These are phyloP conservation scores for Diaporthe ilicicola DNA, from an alignment of 2,329 filamentous ascomycete genomes.

Conservation along the genomic window DNA sequence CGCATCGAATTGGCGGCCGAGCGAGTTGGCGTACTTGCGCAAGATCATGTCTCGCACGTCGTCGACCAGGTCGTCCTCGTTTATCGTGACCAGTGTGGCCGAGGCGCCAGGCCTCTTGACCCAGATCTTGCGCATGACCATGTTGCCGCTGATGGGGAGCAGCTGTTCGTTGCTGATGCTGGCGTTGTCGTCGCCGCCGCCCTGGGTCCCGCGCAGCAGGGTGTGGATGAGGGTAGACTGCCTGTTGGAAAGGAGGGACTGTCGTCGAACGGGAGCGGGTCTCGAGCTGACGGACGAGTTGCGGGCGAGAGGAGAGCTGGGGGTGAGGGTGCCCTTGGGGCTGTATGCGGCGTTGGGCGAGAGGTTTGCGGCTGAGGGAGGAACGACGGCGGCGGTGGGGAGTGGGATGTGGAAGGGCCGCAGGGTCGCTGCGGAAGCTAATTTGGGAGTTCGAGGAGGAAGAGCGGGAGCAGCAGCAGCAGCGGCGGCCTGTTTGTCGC, in stretches of 20 bases:
- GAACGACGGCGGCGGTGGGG: constrained; percentile 24
- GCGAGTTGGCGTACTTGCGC: constrained; percentile 91
- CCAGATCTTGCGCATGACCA: constrained; percentile 87
- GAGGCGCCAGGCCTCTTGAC: constrained; percentile 88
- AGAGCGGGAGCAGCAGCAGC: constrained; percentile 37
- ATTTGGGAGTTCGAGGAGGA: constrained; percentile 33
- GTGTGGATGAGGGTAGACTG: constrained; percentile 60
- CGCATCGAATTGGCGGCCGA: constrained; percentile 88
- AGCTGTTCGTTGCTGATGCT: constrained; percentile 43
- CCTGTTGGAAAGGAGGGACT: constrained; percentile 55
- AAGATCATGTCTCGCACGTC: constrained; percentile 93
- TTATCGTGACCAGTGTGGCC: constrained; percentile 84
- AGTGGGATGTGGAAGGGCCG: constrained; percentile 29
- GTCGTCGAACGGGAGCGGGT: constrained; percentile 46
- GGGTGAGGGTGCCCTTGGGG: constrained; percentile 32
- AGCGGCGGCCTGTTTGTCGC: constrained; percentile 32
- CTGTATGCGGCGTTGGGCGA: constrained; percentile 34
- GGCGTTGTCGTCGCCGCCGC: constrained; percentile 49
- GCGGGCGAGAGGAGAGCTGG: constrained; percentile 36
- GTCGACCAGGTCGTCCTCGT: constrained; percentile 91
- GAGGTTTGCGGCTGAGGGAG: constrained; percentile 34
- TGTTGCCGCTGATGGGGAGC: constrained; percentile 54
- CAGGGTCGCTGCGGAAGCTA: constrained; percentile 8
- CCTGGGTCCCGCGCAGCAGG: constrained; percentile 57
- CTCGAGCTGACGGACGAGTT: constrained; percentile 38